Percentiles rank a stretch among this genome's conserved stretches.
phyloP scores from a whole-genome alignment of 192 early-diverging fungal genomes.

The Haplosporangium gracile region DNA sequence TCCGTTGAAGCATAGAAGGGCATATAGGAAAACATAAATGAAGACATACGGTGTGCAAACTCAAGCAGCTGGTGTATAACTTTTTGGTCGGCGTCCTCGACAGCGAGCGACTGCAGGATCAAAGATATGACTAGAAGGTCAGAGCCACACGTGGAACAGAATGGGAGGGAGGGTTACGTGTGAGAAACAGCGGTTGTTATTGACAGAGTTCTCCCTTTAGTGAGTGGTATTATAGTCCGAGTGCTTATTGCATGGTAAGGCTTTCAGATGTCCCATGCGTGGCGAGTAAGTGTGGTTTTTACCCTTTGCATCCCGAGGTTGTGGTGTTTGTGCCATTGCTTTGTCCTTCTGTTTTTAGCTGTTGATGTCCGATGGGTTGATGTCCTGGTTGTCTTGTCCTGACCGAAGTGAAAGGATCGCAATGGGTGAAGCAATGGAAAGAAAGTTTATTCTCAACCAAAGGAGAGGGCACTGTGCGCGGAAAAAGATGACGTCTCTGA shows the following conservation, averaged over 20 bases:
- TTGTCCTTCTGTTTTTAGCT: background rate
- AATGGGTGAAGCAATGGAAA: background rate
- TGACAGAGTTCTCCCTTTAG: too few species aligned
- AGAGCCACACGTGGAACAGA: background rate
- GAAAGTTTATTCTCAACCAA: background rate
- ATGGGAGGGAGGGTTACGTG: too few species aligned
- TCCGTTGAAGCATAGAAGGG: background rate
- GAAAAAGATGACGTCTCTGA: too few species aligned
- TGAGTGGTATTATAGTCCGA: too few species aligned
- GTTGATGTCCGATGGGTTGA: background rate
- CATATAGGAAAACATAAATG: too few species aligned
- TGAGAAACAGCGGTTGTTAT: background rate
- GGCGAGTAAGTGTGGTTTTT: background rate
- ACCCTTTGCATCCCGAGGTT: constrained; percentile 53
- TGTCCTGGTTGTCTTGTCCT: constrained; percentile 3
- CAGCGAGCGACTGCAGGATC: constrained; percentile 84
- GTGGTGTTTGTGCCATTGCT: constrained; percentile 42
- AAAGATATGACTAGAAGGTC: constrained; percentile 78
- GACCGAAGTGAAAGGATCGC: background rate
- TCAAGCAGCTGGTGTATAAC: constrained; percentile 94
- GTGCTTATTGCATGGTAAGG: too few species aligned
- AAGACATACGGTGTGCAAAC: constrained; percentile 85
- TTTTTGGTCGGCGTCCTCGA: constrained; percentile 91
- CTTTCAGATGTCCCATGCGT: background rate
- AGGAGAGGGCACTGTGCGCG: too few species aligned